These are phyloP conservation scores for Hemisphaericaspora nanyangensis DNA, from an alignment of 805 yeast species.

Conservation along the genomic window DNA sequence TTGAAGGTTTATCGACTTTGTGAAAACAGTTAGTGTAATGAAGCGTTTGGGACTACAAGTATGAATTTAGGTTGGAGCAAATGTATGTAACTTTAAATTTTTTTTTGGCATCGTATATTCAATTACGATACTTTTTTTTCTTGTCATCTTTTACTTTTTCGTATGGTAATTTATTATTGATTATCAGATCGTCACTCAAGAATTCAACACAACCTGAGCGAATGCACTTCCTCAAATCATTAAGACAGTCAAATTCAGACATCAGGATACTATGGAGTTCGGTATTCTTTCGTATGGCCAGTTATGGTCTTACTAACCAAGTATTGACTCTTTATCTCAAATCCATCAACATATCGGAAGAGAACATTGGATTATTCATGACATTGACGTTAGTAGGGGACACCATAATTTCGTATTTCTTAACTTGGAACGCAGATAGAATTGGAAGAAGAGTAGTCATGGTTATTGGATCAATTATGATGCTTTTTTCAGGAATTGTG, in stretches of 20 bases:
- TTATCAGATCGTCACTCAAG: too few species aligned
- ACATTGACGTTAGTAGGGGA: conserved; percentile 78
- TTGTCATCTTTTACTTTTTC: too few species aligned
- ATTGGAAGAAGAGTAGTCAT: conserved; percentile 68
- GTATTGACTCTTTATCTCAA: conserved; percentile 66
- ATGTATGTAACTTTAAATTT: too few species aligned
- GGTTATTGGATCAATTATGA: conserved; percentile 59
- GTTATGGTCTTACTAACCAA: conserved; percentile 79
- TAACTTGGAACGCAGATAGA: conserved; percentile 75
- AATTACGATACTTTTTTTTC: too few species aligned
- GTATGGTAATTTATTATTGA: too few species aligned
- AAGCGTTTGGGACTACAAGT: too few species aligned
- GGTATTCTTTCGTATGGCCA: conserved; percentile 64
- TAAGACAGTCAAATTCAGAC: conserved; percentile 45
- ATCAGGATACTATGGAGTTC: conserved; percentile 63
- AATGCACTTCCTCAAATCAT: conserved; percentile 35
- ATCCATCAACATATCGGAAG: conserved; percentile 50
- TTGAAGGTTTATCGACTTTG: too few species aligned
- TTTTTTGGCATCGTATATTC: too few species aligned
- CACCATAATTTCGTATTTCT: conserved; percentile 59
- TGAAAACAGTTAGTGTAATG: too few species aligned
- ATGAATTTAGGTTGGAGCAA: too few species aligned
- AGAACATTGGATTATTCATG: conserved; percentile 74
- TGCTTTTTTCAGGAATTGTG: conserved; percentile 62
- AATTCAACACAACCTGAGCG: too few species aligned